These are phyloP conservation scores for Prunus kanzakura DNA, from an alignment of 306 rosid species.

Conservation along the genomic window DNA sequence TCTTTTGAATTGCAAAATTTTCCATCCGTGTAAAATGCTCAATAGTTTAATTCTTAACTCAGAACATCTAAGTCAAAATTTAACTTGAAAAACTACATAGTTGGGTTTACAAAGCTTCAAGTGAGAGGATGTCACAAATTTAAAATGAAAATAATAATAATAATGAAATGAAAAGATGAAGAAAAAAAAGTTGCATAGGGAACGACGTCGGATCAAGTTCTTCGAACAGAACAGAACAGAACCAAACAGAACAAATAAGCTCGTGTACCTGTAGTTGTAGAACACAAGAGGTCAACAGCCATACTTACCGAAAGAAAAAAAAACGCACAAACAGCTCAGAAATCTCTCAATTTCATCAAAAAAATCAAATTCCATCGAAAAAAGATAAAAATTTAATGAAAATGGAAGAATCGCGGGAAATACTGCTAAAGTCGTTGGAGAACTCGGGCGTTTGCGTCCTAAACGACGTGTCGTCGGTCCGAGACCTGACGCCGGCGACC, in stretches of 20 bases:
- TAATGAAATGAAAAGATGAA: too few species aligned
- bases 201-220: background rate
- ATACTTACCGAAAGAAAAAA: background rate
- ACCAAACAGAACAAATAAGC: background rate
- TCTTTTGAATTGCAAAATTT: too few species aligned
- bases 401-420: slow-evolving; percentile 42
- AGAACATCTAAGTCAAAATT: too few species aligned
- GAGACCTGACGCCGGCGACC: slow-evolving; percentile 28
- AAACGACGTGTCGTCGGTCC: slow-evolving; percentile 27
- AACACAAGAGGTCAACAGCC: background rate
- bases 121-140: too few species aligned
- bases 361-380: background rate
- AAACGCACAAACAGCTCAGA: background rate
- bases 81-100: too few species aligned
- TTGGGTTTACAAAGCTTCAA: too few species aligned
- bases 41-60: too few species aligned
- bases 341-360: background rate
- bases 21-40: too few species aligned
- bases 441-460: slow-evolving; percentile 39
- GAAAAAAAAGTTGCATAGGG: background rate
- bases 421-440: slow-evolving; percentile 37
- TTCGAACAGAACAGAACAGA: background rate
- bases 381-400: background rate
- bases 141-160: too few species aligned
- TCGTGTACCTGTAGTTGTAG: background rate